Conservation (phyloP, 2,329 filamentous ascomycete species). For the Aschersonia sp. region DNA sequence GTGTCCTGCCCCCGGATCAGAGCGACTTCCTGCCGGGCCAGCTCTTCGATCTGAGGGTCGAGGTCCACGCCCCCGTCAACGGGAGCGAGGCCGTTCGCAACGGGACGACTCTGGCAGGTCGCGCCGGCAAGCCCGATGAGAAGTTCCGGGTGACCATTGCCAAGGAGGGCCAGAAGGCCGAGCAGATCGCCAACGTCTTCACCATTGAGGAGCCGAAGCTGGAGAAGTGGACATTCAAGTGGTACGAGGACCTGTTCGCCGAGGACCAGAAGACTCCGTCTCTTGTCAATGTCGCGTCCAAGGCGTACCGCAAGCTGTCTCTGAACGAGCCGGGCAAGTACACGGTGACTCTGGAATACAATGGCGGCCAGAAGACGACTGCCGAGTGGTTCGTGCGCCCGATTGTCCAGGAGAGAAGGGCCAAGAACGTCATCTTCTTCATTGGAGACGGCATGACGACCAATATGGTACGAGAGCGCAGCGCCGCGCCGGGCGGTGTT, state of each 20-base stretch:
- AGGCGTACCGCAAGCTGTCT: slow-evolving; percentile 61
- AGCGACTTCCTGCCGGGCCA: slow-evolving; percentile 75
- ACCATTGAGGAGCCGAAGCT: slow-evolving; percentile 53
- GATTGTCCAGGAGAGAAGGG: slow-evolving; percentile 52
- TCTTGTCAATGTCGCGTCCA: slow-evolving; percentile 66
- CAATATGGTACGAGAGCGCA: slow-evolving; percentile 39
- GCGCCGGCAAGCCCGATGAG: slow-evolving; percentile 47
- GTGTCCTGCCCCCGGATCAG: slow-evolving; percentile 46
- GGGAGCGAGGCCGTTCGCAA: slow-evolving; percentile 63
- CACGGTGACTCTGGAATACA: slow-evolving; percentile 61
- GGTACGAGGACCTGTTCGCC: slow-evolving; percentile 75
- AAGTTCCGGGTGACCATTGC: slow-evolving; percentile 62
- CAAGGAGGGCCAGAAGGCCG: slow-evolving; percentile 41
- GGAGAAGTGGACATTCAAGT: slow-evolving; percentile 73
- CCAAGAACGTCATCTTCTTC: slow-evolving; percentile 77
- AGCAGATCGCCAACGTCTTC: slow-evolving; percentile 53
- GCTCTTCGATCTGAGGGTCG: slow-evolving; percentile 70
- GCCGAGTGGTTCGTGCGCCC: slow-evolving; percentile 68
- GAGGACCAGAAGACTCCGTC: slow-evolving; percentile 54
- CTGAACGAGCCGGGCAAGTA: slow-evolving; percentile 71
- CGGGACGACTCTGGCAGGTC: too few relatives aligned
- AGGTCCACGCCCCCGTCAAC: slow-evolving; percentile 70
- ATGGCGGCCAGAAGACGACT: slow-evolving; percentile 53
- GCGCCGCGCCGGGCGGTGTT: neutral
- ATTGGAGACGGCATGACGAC: slow-evolving; percentile 65